A percentile compares a stretch with the other conserved stretches of the same genome.
These are phyloP conservation scores for Globisporangium uncinulatum DNA, from an alignment of 352 stramenopile species.

Conservation along the genomic window DNA sequence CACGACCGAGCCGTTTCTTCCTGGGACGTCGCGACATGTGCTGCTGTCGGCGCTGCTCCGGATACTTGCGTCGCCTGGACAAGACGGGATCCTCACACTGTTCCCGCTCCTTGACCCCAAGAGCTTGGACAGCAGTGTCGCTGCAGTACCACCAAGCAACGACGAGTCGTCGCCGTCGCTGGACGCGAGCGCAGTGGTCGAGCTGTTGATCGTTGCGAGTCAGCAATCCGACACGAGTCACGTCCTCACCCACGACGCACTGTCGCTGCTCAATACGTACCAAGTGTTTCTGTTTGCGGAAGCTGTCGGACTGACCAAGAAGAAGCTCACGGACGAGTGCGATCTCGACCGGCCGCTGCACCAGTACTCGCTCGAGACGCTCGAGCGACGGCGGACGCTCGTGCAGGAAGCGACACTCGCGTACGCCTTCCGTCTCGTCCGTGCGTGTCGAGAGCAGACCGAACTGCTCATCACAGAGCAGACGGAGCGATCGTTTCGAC, in stretches of 20 bases:
- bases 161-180: neutral
- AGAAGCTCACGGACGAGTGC: conserved; percentile 12
- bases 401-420: conserved; percentile 68
- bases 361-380: neutral
- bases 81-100: conserved; percentile 64
- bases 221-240: conserved; percentile 10
- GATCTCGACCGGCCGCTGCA: neutral
- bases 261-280: conserved; percentile 65
- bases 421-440: conserved; percentile 60
- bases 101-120: conserved; percentile 30
- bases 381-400: conserved; percentile 26
- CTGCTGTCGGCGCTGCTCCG: conserved; percentile 53
- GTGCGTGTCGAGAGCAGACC: conserved; percentile 48
- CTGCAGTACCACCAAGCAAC: neutral
- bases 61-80: conserved; percentile 45
- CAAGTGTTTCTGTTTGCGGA: conserved; percentile 73
- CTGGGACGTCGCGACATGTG: conserved; percentile 36
- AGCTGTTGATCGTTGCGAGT: conserved; percentile 33
- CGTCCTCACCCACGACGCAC: conserved; percentile 29
- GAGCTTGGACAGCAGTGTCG: neutral
- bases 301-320: conserved; percentile 62
- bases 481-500: conserved; percentile 40
- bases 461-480: conserved; percentile 42
- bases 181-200: conserved; percentile 32
- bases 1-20: conserved; percentile 19